These are phyloP conservation scores for Myxozyma monticola DNA, from an alignment of 805 yeast genomes.

Conservation along the genomic window DNA sequence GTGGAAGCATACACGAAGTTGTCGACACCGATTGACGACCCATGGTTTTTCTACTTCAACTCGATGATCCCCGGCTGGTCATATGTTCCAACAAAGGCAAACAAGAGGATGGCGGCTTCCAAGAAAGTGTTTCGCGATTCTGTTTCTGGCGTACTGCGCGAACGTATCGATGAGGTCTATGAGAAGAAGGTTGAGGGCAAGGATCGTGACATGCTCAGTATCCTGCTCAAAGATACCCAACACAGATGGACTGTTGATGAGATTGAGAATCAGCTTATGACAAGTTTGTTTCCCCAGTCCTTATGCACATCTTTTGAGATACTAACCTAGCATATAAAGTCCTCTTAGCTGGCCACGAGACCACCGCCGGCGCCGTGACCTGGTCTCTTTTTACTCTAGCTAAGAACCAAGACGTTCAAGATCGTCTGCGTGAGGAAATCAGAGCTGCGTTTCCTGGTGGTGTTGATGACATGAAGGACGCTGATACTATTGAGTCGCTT, in stretches of 20 bases:
- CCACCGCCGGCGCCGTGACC: conserved; percentile 23
- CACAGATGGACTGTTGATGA: conserved; percentile 24
- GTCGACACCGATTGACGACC: conserved; percentile 17
- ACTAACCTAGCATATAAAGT: background rate
- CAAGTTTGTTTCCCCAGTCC: conserved; percentile 3
- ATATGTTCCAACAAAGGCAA: conserved; percentile 14
- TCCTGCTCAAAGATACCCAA: conserved; percentile 12
- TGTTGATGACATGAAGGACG: conserved; percentile 2
- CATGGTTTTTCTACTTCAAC: conserved; percentile 7
- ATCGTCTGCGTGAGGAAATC: conserved; percentile 19
- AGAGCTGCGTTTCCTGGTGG: conserved; percentile 24
- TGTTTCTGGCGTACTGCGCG: conserved; percentile 6
- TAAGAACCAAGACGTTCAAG: conserved; percentile 16
- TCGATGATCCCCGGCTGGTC: conserved; percentile 24
- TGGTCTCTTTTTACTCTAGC: conserved; percentile 16
- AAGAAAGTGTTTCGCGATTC: conserved; percentile 12
- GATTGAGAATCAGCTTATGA: conserved; percentile 25
- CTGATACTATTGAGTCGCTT: conserved; percentile 13
- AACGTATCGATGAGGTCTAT: conserved; percentile 9
- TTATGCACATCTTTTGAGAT: background rate
- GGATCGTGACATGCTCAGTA: conserved; percentile 23
- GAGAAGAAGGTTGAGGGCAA: conserved; percentile 15
- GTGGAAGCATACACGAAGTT: conserved; percentile 16
- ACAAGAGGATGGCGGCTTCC: conserved; percentile 11
- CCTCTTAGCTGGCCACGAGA: conserved; percentile 29